These are phyloP conservation scores for Phytophthora fragariae DNA, from an alignment of 352 stramenopile species.

Conservation along the genomic window DNA sequence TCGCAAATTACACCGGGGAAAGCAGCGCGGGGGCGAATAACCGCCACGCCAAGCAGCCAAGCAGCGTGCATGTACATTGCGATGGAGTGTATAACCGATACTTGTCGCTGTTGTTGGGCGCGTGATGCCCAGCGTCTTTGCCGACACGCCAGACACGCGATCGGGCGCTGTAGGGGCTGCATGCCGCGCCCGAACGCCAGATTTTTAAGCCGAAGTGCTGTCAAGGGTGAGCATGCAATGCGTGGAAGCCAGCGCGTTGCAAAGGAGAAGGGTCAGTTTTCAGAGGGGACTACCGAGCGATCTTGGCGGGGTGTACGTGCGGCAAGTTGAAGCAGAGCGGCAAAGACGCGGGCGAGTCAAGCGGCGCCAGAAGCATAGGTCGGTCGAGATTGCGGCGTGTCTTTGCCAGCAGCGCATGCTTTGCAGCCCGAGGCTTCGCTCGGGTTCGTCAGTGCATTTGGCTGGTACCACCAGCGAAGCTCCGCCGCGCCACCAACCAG, in stretches of 20 bases:
- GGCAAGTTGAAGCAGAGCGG: slow-evolving; percentile 4
- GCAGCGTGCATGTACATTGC: neutral
- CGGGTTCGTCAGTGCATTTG: slow-evolving; percentile 5
- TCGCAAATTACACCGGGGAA: neutral
- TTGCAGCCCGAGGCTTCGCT: neutral
- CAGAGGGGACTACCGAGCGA: neutral
- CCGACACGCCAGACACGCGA: neutral
- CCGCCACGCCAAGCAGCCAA: neutral
- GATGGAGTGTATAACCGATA: neutral
- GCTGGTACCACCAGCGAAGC: neutral
- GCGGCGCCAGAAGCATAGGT: neutral
- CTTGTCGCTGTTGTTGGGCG: neutral
- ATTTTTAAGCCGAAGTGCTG: neutral
- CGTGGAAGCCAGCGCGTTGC: neutral
- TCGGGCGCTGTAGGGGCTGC: neutral
- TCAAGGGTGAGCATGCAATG: slow-evolving; percentile 4
- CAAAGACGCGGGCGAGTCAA: slow-evolving; percentile 2
- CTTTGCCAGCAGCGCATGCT: slow-evolving; percentile 6
- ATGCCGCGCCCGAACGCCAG: slow-evolving; percentile 2
- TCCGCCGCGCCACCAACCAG: neutral
- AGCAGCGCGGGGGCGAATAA: neutral
- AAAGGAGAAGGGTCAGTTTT: neutral
- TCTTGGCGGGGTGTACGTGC: slow-evolving; percentile 7
- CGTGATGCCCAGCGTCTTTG: slow-evolving; percentile 1
- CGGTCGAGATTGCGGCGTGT: neutral